phyloP scores from a whole-genome alignment of 495 filamentous ascomycete species.

The Achaetomiella virescens region DNA sequence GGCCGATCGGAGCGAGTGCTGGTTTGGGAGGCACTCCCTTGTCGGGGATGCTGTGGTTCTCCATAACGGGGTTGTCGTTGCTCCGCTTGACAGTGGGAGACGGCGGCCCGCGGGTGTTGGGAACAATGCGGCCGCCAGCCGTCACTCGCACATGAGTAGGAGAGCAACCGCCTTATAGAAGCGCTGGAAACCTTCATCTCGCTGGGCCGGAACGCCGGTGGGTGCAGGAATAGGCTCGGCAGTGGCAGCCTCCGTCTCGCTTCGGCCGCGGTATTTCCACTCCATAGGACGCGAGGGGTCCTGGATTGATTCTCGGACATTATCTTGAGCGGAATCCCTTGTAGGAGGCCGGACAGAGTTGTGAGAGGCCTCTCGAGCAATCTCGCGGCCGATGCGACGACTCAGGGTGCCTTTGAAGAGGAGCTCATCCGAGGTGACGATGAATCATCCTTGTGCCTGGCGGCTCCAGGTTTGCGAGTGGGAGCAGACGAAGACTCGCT shows the following conservation, averaged over 20 bases:
- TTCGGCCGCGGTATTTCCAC: slow-evolving; percentile 41
- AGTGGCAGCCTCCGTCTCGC: slow-evolving; percentile 28
- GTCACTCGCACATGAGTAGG: slow-evolving; percentile 51
- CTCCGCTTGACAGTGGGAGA: slow-evolving; percentile 40
- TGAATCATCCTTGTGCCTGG: slow-evolving; percentile 25
- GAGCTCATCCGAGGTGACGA: slow-evolving; percentile 26
- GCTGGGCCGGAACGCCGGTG: slow-evolving; percentile 38
- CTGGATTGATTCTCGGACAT: background rate
- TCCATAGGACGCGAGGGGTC: slow-evolving; percentile 18
- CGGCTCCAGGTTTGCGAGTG: slow-evolving; percentile 5
- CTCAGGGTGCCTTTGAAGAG: slow-evolving; percentile 27
- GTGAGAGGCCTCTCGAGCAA: slow-evolving; percentile 6
- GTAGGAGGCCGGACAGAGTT: background rate
- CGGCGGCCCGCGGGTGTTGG: slow-evolving; percentile 45
- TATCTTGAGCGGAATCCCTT: background rate
- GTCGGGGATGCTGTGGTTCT: slow-evolving; percentile 11
- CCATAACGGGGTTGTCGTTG: slow-evolving; percentile 26
- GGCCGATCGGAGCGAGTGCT: slow-evolving; percentile 2
- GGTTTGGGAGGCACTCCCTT: slow-evolving; percentile 19
- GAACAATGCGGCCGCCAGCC: slow-evolving; percentile 51
- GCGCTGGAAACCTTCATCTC: slow-evolving; percentile 48
- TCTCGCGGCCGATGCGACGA: slow-evolving; percentile 15
- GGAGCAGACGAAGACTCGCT: slow-evolving; percentile 14
- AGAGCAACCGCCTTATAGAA: slow-evolving; percentile 52
- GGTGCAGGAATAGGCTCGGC: slow-evolving; percentile 43